Evolutionary conservation across 2,329 filamentous ascomycete genomes (phyloP).

Genomic region (Verticillium longisporum): DNA sequence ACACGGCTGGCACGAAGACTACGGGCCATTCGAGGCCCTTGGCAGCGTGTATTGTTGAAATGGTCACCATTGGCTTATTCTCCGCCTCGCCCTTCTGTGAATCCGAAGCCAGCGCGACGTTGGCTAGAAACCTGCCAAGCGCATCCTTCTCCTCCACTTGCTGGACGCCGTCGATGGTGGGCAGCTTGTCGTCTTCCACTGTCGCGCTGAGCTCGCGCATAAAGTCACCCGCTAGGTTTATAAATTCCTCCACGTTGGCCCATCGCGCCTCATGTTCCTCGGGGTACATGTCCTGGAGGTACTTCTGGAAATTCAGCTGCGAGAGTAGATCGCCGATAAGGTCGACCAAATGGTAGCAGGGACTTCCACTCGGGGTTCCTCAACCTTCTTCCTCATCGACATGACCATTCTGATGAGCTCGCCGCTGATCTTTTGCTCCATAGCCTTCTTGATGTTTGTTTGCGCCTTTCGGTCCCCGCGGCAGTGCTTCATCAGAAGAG

Average conservation of each 20-base stretch:
- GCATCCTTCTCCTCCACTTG: slow-evolving; percentile 58
- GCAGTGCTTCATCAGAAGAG: slow-evolving; percentile 53
- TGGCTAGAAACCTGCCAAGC: slow-evolving; percentile 78
- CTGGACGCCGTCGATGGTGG: slow-evolving; percentile 63
- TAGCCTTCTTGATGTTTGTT: slow-evolving; percentile 40
- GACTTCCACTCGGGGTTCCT: slow-evolving; percentile 19
- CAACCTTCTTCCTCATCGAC: slow-evolving; percentile 23
- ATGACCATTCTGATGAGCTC: slow-evolving; percentile 36
- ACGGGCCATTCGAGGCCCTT: slow-evolving; percentile 97
- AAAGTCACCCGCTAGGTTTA: slow-evolving; percentile 72
- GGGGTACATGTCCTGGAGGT: slow-evolving; percentile 62
- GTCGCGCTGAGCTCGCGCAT: slow-evolving; percentile 29
- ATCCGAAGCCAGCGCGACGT: slow-evolving; percentile 80
- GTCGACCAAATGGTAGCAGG: slow-evolving; percentile 33
- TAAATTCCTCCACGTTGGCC: slow-evolving; percentile 86
- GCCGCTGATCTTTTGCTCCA: slow-evolving; percentile 46
- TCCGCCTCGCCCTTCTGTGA: slow-evolving; percentile 57
- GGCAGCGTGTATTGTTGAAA: slow-evolving; percentile 93
- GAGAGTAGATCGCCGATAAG: slow-evolving; percentile 48
- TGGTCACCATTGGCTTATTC: slow-evolving; percentile 64
- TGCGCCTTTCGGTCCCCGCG: slow-evolving; percentile 39
- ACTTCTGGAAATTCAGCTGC: slow-evolving; percentile 67
- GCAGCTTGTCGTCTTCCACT: slow-evolving; percentile 47
- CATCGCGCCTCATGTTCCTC: slow-evolving; percentile 74
- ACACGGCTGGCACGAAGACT: slow-evolving; percentile 86